Evolutionary conservation across 164 flowering plant genomes (phyloP).

Genomic region (Dillenia suffruticosa): DNA sequence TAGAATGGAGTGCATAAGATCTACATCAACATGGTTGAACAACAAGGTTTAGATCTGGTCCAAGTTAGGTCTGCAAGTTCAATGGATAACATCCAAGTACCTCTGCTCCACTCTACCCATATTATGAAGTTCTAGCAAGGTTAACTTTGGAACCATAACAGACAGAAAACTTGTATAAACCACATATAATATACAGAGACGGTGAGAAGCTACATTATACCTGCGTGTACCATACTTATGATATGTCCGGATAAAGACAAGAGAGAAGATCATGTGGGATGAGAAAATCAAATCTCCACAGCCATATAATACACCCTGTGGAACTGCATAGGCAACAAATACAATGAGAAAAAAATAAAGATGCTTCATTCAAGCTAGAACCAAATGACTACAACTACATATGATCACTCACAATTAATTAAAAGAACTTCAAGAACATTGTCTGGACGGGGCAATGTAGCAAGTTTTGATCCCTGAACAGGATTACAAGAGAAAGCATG

Average conservation of each 20-base stretch:
- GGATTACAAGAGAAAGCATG: neutral
- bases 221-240: conserved; percentile 88
- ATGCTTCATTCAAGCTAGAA: neutral
- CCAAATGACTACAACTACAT: neutral
- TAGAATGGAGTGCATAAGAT: no score
- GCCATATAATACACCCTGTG: conserved; percentile 81
- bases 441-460: conserved; percentile 77
- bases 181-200: no score
- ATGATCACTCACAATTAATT: conserved; percentile 52
- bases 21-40: no score
- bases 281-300: conserved; percentile 99
- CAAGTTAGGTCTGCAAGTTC: no score
- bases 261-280: conserved; percentile 97
- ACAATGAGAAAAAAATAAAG: conserved; percentile 1
- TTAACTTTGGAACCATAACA: no score
- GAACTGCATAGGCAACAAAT: conserved; percentile 55
- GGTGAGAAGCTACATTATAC: conserved; percentile 26
- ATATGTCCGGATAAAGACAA: conserved; percentile 86
- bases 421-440: conserved; percentile 65
- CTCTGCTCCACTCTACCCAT: no score
- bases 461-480: conserved; percentile 86
- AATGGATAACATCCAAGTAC: no score
- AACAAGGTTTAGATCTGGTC: no score
- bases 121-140: no score
- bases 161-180: no score